A percentile compares a stretch with the other conserved stretches of the same genome.
These are phyloP conservation scores for Solanum chaucha DNA, from an alignment of 257 asterid species.

Conservation along the genomic window DNA sequence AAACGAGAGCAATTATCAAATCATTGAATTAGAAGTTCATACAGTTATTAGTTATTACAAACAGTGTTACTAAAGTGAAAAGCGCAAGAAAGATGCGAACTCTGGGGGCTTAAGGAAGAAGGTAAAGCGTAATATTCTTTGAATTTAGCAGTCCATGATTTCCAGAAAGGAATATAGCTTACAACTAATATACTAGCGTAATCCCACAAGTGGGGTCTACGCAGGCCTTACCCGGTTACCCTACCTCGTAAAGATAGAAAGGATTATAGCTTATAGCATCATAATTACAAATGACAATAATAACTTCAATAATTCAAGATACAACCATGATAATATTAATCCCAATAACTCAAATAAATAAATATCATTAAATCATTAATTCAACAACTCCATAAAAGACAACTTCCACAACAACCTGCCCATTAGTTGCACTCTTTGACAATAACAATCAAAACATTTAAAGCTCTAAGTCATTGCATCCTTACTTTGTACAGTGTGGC, in stretches of 20 bases:
- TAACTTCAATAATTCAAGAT: neutral
- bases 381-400: neutral
- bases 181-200: neutral
- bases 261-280: neutral
- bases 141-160: neutral
- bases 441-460: neutral
- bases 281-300: neutral
- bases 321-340: neutral
- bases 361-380: neutral
- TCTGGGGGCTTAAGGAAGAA: neutral
- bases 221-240: neutral
- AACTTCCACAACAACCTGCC: neutral
- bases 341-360: neutral
- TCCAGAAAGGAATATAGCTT: neutral
- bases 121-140: neutral
- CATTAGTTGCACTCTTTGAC: neutral
- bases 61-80: neutral
- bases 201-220: neutral
- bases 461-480: neutral
- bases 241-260: neutral
- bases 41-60: neutral
- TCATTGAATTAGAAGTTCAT: neutral
- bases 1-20: neutral
- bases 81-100: neutral
- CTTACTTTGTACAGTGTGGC: conserved; percentile 90